A percentile compares a stretch with the other conserved stretches of the same genome.
Conservation (phyloP, 2,329 filamentous ascomycete species). For the Gaeumannomyces tritici region DNA sequence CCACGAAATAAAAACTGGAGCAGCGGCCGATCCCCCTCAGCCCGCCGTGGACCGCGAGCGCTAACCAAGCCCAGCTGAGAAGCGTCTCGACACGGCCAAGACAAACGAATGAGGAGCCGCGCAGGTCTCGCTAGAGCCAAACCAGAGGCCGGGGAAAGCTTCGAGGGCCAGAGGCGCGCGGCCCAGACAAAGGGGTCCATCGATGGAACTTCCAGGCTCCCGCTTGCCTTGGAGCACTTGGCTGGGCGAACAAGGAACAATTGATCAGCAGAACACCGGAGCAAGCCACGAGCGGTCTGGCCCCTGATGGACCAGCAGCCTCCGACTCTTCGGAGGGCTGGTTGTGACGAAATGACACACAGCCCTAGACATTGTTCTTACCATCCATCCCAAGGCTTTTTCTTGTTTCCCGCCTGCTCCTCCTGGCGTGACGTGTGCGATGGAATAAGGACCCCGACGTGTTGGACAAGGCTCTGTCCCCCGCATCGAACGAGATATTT, state of each 20-base stretch:
- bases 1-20: neutral
- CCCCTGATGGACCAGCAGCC: neutral
- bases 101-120: neutral
- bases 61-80: neutral
- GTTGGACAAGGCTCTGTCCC: neutral
- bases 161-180: neutral
- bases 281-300: neutral
- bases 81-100: neutral
- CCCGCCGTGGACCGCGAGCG: neutral
- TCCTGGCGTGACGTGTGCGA: neutral
- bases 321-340: neutral
- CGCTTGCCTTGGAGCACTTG: too few species aligned
- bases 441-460: neutral
- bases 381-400: neutral
- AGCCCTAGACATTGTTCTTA: too few species aligned
- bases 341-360: neutral
- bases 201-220: neutral
- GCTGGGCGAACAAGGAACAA: neutral
- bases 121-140: neutral
- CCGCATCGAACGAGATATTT: neutral
- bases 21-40: neutral
- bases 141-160: neutral
- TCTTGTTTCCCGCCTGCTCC: neutral
- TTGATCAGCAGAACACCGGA: neutral
- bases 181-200: neutral